Conservation (phyloP, 129 eudicot genomes). For the Silybum marianum region DNA sequence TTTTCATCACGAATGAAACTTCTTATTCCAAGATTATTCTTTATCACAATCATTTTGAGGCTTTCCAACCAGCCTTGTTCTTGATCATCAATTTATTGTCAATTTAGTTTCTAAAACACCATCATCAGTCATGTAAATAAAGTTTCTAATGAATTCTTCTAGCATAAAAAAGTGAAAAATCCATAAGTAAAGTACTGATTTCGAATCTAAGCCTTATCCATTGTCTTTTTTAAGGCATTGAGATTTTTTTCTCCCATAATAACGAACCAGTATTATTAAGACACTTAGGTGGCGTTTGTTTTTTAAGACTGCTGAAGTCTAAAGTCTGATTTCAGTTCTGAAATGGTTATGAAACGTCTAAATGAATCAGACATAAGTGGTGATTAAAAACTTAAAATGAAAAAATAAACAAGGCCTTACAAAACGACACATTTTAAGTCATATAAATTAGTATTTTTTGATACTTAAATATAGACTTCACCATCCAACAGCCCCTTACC, state of each 20-base stretch:
- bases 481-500: too few species aligned
- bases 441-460: background rate
- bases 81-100: background rate
- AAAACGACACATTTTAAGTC: background rate
- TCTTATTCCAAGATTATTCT: background rate
- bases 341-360: too few species aligned
- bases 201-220: background rate
- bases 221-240: background rate
- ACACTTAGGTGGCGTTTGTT: too few species aligned
- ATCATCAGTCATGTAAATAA: too few species aligned
- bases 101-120: background rate
- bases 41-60: background rate
- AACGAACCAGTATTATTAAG: background rate
- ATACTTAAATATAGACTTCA: too few species aligned
- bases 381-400: too few species aligned
- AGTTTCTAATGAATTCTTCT: too few species aligned
- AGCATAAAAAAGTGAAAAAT: background rate
- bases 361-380: too few species aligned
- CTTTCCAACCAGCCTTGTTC: background rate
- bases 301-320: too few species aligned
- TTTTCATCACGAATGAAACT: background rate
- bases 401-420: too few species aligned
- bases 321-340: too few species aligned
- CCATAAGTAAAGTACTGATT: background rate
- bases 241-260: background rate